These are phyloP conservation scores for Eucalyptus polybractea DNA, from an alignment of 345 rosid species.

Conservation along the genomic window DNA sequence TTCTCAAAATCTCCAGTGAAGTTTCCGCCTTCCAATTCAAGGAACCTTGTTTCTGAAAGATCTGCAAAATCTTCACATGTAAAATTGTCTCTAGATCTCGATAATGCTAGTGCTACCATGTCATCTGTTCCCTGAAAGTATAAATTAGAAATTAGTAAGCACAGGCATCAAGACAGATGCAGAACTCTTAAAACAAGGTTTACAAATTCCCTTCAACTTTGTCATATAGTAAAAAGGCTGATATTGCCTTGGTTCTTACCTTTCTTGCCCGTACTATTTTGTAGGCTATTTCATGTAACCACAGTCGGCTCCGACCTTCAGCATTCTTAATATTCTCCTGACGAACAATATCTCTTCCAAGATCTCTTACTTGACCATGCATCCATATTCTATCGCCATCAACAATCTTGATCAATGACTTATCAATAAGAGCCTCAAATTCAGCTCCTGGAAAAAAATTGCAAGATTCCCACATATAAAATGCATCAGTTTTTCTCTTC, in stretches of 20 bases:
- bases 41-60: background rate
- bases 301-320: background rate
- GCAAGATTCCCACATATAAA: too few relatives aligned
- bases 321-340: background rate
- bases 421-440: fast-evolving
- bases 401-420: too few relatives aligned
- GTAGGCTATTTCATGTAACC: background rate
- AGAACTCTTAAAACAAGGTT: too few relatives aligned
- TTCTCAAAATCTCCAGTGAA: too few relatives aligned
- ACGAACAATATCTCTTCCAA: background rate
- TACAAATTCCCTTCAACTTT: too few relatives aligned
- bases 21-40: background rate
- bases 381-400: too few relatives aligned
- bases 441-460: too few relatives aligned
- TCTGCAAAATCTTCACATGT: background rate
- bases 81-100: background rate
- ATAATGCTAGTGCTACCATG: background rate
- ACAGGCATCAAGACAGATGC: background rate
- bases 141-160: background rate
- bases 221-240: too few relatives aligned
- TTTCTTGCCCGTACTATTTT: background rate
- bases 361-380: background rate
- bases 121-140: background rate
- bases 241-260: background rate
- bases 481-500: too few relatives aligned